phyloP scores from a whole-genome alignment of 1,284 basidiomycete species.

The Pyrrhoderma noxium region DNA sequence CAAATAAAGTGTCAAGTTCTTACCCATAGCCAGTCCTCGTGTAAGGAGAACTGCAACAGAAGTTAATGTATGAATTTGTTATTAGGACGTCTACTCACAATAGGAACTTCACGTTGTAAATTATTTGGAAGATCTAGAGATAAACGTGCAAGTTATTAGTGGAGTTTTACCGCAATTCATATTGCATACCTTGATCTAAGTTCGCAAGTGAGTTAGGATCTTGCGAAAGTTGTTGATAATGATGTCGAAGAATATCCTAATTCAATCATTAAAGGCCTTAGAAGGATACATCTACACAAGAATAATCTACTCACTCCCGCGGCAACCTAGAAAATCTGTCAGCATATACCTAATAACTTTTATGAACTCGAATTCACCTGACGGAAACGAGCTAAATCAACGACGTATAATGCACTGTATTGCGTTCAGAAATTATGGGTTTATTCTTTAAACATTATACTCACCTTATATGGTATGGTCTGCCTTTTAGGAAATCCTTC shows the following conservation, averaged over 20 bases:
- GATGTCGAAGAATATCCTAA: constrained; percentile 84
- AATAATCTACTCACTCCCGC: constrained; percentile 55
- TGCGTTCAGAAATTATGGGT: constrained; percentile 1
- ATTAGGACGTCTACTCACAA: constrained; percentile 45
- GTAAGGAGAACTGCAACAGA: constrained; percentile 62
- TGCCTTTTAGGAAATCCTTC: constrained; percentile 75
- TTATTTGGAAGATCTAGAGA: constrained; percentile 84
- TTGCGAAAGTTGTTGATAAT: constrained; percentile 89
- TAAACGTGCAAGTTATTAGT: neutral
- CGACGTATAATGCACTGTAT: constrained; percentile 84
- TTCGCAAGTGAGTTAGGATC: constrained; percentile 94
- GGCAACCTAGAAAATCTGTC: constrained; percentile 44
- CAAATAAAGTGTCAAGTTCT: constrained; percentile 23
- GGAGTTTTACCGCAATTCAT: neutral
- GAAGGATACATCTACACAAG: neutral
- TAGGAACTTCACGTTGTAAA: constrained; percentile 80
- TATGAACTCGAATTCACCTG: constrained; percentile 33
- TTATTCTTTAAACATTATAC: constrained; percentile 18
- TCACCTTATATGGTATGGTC: constrained; percentile 89
- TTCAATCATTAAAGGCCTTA: constrained; percentile 20
- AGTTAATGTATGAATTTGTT: neutral
- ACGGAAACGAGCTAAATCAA: constrained; percentile 94
- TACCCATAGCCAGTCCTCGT: constrained; percentile 91
- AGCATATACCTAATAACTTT: neutral
- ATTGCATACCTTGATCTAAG: constrained; percentile 75